These are phyloP conservation scores for Ceratonia siliqua DNA, from an alignment of 306 rosid species.

Conservation along the genomic window DNA sequence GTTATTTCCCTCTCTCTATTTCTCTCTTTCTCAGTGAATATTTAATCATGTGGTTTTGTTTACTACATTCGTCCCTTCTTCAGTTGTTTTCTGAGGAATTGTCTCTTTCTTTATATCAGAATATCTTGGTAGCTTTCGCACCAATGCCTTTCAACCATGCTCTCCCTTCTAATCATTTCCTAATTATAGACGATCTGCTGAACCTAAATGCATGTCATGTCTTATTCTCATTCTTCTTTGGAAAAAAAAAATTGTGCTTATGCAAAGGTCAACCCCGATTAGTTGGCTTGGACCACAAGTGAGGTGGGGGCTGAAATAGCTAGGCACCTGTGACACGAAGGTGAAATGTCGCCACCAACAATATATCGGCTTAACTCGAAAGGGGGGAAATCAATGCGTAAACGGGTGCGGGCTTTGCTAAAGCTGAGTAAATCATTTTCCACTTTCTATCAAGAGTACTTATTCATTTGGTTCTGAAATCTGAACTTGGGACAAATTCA, in stretches of 20 bases:
- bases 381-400: conserved; percentile 23
- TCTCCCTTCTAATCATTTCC: conserved; percentile 26
- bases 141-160: conserved; percentile 18
- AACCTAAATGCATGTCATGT: not conserved
- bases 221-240: conserved; percentile 28
- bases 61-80: conserved; percentile 45
- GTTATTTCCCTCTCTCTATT: conserved; percentile 25
- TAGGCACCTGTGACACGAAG: conserved; percentile 6
- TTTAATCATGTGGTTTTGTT: conserved; percentile 39
- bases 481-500: conserved; percentile 26
- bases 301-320: not conserved
- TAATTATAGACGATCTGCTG: conserved; percentile 12
- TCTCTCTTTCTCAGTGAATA: conserved; percentile 50
- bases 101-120: conserved; percentile 49
- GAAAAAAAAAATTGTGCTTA: conserved; percentile 16
- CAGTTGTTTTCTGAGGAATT: conserved; percentile 44
- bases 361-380: conserved; percentile 11
- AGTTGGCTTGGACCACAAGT: not conserved
- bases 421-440: not conserved
- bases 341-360: conserved; percentile 18
- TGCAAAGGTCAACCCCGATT: not conserved
- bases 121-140: conserved; percentile 45
- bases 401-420: conserved; percentile 25
- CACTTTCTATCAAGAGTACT: not conserved
- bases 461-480: conserved; percentile 26